Evolutionary conservation across 1,284 basidiomycete genomes (phyloP).

Genomic region (Sparassis latifolia): DNA sequence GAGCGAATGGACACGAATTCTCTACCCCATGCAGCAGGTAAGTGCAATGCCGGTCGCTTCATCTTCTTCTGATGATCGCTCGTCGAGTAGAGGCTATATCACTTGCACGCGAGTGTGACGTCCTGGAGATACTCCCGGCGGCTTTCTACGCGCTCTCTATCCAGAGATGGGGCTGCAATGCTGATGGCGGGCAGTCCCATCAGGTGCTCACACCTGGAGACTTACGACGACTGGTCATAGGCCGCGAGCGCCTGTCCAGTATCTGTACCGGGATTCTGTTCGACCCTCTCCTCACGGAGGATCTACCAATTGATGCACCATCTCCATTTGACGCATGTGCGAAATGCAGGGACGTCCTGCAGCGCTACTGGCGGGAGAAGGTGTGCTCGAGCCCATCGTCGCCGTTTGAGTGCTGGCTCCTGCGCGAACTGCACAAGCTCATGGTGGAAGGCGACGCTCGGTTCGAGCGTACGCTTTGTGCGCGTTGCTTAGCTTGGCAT

Average conservation of each 20-base stretch:
- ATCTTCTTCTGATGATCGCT: background rate
- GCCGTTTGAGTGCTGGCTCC: conserved; percentile 6
- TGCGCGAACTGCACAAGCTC: conserved; percentile 4
- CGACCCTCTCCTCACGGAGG: conserved; percentile 3
- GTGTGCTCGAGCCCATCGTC: conserved; percentile 3
- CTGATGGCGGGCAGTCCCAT: conserved; percentile 27
- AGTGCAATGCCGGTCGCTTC: conserved; percentile 1
- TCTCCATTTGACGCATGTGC: conserved; percentile 4
- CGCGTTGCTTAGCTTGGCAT: conserved; percentile 5
- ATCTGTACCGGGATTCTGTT: background rate
- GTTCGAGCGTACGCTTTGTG: conserved; percentile 3
- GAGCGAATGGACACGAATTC: conserved; percentile 21
- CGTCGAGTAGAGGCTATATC: conserved; percentile 12
- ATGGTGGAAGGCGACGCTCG: background rate
- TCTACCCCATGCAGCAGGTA: conserved; percentile 27
- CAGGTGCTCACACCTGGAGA: conserved; percentile 23
- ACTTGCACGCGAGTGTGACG: conserved; percentile 7
- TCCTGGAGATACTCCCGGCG: conserved; percentile 8
- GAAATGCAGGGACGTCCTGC: conserved; percentile 3
- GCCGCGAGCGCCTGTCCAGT: conserved; percentile 26
- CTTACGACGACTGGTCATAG: conserved; percentile 25
- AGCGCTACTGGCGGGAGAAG: conserved; percentile 5
- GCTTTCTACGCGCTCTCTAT: conserved; percentile 23
- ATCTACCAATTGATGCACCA: background rate
- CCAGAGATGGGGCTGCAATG: conserved; percentile 20